phyloP scores from a whole-genome alignment of 805 yeast genomes.

The Kodamaea nitidulidarum region DNA sequence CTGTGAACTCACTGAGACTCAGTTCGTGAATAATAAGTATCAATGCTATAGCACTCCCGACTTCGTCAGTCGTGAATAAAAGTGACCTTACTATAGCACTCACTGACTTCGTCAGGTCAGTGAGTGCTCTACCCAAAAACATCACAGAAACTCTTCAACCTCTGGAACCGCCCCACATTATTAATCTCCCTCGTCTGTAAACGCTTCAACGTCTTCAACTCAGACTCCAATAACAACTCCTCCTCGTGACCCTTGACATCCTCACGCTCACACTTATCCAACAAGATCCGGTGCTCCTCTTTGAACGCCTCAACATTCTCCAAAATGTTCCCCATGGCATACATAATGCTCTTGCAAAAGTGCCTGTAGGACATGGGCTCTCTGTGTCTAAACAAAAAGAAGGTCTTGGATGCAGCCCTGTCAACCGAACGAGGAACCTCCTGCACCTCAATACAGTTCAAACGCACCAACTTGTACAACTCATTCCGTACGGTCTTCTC shows the following conservation, averaged over 20 bases:
- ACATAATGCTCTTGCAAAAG: conserved; percentile 42
- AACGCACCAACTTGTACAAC: conserved; percentile 58
- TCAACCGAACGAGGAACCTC: conserved; percentile 92
- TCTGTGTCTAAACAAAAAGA: conserved; percentile 73
- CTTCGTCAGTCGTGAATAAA: no score
- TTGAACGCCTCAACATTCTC: conserved; percentile 50
- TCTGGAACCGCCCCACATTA: conserved; percentile 49
- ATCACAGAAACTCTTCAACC: conserved; percentile 57
- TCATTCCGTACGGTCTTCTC: conserved; percentile 74
- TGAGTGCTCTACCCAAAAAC: conserved; percentile 24
- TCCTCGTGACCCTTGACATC: conserved; percentile 84
- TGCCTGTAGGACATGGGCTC: conserved; percentile 29
- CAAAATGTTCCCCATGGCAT: conserved; percentile 51
- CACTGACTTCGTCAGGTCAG: background rate
- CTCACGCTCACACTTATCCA: conserved; percentile 80
- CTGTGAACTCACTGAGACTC: no score
- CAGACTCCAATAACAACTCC: conserved; percentile 69
- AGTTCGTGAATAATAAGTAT: no score
- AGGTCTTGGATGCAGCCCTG: conserved; percentile 85
- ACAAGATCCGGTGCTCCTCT: conserved; percentile 56
- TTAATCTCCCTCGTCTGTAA: conserved; percentile 56
- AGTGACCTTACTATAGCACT: no score
- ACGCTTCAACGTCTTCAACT: conserved; percentile 63
- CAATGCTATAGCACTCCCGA: no score
- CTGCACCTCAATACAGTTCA: conserved; percentile 79